Evolutionary conservation across 177 flowering plant species (phyloP), one percentile per base, ranked within the genome.

Genomic region (Telopea speciosissima): DNA sequence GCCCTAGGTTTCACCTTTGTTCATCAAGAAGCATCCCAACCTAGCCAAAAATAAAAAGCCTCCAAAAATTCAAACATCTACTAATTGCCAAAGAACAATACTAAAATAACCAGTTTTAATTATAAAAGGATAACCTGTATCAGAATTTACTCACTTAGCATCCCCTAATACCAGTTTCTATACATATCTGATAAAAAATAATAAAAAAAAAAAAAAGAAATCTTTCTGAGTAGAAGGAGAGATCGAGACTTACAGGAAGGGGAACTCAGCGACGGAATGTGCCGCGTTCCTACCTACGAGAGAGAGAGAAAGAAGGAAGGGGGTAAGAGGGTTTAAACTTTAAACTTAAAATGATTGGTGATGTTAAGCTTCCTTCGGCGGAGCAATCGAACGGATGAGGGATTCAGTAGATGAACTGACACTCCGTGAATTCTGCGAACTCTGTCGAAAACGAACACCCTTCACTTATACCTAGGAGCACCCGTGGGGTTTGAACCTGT

Each of bases 1-100:
- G 67, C 67, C 82, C 78, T 75, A 77, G 68, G 80, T 83, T 79
- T 78, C 80, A 68, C 82, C 72, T 77, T 79, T 66, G 73, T 71
- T 62, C 80, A 81, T 69, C 78, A 2, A 80, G 75, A 76, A 68
- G 69, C 86, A 86, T 83, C 82, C 77, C 73, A 79, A 75, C 85
- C 87, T 81, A 72, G 77, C 76, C 79, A 74, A 62, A 58, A 36
- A 36, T 6, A 36, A 3, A 28, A 36, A 36, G 0, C 9, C 9
- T 5, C 1, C 61, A 24, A 21, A 58, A 58, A 58, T 58, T 58
- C 24, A 58, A 58, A 19, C 61, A 21, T n/a, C 5, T 2, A 7
- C 24, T 3, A 17, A n/a, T 0, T n/a, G 2, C 8, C 24, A 19
- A 58, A 19, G 3, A 58, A 58, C n/a, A 58, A 16, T n/a, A 16